Evolutionary conservation across 73 alveolate species (phyloP).

Genomic region (Paraurostyla sp.): DNA sequence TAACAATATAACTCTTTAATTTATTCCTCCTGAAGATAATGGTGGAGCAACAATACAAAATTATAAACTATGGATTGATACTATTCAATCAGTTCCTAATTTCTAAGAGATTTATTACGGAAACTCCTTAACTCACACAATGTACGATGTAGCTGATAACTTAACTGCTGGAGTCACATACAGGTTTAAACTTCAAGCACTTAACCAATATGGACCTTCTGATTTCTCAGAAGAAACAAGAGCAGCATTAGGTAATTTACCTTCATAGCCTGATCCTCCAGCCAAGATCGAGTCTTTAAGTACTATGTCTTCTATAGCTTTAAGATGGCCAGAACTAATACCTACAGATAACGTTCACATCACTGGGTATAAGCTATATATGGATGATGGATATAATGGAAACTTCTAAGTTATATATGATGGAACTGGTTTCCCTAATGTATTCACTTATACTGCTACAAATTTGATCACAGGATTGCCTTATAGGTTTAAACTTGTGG

Average conservation of each 20-base stretch:
- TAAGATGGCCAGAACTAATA: conserved; percentile 48
- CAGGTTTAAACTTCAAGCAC: conserved; percentile 58
- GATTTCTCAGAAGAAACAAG: conserved; percentile 66
- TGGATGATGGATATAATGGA: conserved; percentile 76
- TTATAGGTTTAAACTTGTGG: conserved; percentile 58
- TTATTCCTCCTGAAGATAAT: conserved; percentile 72
- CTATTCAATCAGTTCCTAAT: conserved; percentile 41
- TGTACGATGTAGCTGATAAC: neutral
- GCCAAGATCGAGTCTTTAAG: conserved; percentile 52
- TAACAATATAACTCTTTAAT: conserved; percentile 5
- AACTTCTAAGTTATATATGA: conserved; percentile 43
- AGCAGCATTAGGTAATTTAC: conserved; percentile 71
- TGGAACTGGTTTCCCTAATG: conserved; percentile 64
- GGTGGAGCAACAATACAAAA: conserved; percentile 65
- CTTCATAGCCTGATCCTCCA: conserved; percentile 64
- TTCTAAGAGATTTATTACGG: conserved; percentile 57
- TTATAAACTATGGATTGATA: conserved; percentile 58
- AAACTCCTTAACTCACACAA: neutral
- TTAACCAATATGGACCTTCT: conserved; percentile 62
- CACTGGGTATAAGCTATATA: conserved; percentile 63
- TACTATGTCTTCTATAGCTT: conserved; percentile 51
- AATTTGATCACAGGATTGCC: conserved; percentile 66
- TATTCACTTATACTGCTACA: neutral
- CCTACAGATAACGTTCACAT: conserved; percentile 15
- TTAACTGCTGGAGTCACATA: conserved; percentile 66